Conservation (phyloP, 2,329 filamentous ascomycete genomes). For the Nemania serpens region DNA sequence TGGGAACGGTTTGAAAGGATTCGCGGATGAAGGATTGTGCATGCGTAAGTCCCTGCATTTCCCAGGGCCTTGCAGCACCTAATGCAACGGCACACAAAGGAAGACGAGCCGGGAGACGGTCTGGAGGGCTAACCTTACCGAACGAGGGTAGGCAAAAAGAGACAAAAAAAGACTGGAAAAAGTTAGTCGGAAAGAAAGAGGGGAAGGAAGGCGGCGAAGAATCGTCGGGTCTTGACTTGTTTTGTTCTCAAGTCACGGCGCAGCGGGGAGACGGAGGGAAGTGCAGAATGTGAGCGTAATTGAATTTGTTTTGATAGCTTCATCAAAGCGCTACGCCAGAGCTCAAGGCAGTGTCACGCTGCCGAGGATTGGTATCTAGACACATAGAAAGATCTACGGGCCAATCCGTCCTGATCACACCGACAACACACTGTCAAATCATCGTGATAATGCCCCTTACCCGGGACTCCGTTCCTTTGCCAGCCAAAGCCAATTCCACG, state of each 20-base stretch:
- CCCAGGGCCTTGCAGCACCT: conserved; percentile 3
- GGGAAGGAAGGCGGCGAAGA: no score
- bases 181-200: no score
- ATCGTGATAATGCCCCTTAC: conserved; percentile 1
- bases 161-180: neutral
- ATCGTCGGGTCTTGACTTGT: no score
- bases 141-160: neutral
- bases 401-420: neutral
- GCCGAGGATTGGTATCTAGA: conserved; percentile 11
- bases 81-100: neutral
- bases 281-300: no score
- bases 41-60: conserved; percentile 14
- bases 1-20: conserved; percentile 5
- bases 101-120: neutral
- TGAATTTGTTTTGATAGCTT: no score
- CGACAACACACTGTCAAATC: neutral
- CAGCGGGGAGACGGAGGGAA: no score
- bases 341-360: neutral
- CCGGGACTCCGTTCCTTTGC: conserved; percentile 16
- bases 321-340: no score
- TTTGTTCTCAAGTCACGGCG: no score
- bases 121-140: no score
- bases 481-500: neutral
- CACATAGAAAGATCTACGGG: conserved; percentile 6
- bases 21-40: conserved; percentile 12